Conservation (phyloP, 2,329 filamentous ascomycete species). For the Xylaria sp. region DNA sequence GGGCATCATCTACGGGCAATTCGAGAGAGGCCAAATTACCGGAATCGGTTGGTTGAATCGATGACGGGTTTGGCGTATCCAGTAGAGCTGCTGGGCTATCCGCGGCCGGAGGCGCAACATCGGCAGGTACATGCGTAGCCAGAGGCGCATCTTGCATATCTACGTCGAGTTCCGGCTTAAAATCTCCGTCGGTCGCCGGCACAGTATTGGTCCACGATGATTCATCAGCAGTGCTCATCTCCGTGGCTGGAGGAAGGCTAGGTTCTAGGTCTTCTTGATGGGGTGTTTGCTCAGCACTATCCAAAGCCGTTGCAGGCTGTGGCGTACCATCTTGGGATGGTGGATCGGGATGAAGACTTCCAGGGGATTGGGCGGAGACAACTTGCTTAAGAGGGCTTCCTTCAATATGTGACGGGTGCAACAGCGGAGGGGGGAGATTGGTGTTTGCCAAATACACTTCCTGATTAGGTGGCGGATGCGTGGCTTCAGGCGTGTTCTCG, state of each 20-base stretch:
- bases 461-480: slow-evolving; percentile 38
- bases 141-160: slow-evolving; percentile 29
- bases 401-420: slow-evolving; percentile 31
- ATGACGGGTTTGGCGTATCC: slow-evolving; percentile 22
- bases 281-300: slow-evolving; percentile 5
- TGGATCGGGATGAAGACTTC: slow-evolving; percentile 1
- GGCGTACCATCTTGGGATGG: slow-evolving; percentile 5
- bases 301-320: slow-evolving; percentile 4
- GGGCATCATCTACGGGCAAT: slow-evolving; percentile 2
- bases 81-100: slow-evolving; percentile 1
- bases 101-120: slow-evolving; percentile 2
- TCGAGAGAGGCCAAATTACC: background rate
- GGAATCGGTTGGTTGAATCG: slow-evolving; percentile 33
- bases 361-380: slow-evolving; percentile 36
- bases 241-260: slow-evolving; percentile 29
- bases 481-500: slow-evolving; percentile 37
- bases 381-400: slow-evolving; percentile 40
- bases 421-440: slow-evolving; percentile 27
- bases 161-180: slow-evolving; percentile 12
- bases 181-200: background rate
- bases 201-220: background rate
- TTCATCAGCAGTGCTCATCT: slow-evolving; percentile 1
- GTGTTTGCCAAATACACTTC: slow-evolving; percentile 16
- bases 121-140: slow-evolving; percentile 5
- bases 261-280: slow-evolving; percentile 24